Conservation (phyloP, 164 flowering plant species). For the Platanus orientalis region DNA sequence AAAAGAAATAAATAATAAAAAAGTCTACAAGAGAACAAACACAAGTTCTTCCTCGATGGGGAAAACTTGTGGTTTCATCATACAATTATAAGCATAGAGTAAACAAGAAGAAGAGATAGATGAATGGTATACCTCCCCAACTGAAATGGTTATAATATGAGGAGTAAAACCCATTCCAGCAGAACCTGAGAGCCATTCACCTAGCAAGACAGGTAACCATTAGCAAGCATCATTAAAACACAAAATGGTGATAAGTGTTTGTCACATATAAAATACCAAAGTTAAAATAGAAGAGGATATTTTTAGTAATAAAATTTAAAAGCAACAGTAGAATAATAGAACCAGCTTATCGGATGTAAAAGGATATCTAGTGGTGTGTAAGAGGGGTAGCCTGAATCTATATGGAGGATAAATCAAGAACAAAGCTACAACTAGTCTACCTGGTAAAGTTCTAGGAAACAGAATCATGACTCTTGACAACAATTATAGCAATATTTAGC, state of each 20-base stretch:
- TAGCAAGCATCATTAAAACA: background rate
- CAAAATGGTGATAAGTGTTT: background rate
- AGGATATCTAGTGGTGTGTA: too few species aligned
- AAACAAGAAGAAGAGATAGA: background rate
- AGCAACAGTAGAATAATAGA: too few species aligned
- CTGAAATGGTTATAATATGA: conserved; percentile 64
- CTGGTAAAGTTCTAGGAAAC: too few species aligned
- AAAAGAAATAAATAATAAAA: too few species aligned
- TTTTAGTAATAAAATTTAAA: background rate
- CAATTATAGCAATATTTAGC: too few species aligned
- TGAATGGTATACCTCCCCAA: conserved; percentile 69
- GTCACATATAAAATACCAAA: background rate
- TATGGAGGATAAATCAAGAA: too few species aligned
- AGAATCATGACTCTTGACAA: too few species aligned
- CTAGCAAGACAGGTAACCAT: conserved; percentile 33
- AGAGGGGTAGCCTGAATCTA: too few species aligned
- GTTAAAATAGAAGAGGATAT: background rate
- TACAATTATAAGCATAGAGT: background rate
- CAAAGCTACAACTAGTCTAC: too few species aligned
- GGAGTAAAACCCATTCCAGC: conserved; percentile 91
- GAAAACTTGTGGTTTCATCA: background rate
- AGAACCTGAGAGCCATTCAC: conserved; percentile 67
- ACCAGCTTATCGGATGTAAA: too few species aligned
- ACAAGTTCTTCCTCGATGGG: background rate
- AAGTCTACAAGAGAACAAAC: background rate